phyloP scores from a whole-genome alignment of 306 rosid species.

The Parietaria judaica region DNA sequence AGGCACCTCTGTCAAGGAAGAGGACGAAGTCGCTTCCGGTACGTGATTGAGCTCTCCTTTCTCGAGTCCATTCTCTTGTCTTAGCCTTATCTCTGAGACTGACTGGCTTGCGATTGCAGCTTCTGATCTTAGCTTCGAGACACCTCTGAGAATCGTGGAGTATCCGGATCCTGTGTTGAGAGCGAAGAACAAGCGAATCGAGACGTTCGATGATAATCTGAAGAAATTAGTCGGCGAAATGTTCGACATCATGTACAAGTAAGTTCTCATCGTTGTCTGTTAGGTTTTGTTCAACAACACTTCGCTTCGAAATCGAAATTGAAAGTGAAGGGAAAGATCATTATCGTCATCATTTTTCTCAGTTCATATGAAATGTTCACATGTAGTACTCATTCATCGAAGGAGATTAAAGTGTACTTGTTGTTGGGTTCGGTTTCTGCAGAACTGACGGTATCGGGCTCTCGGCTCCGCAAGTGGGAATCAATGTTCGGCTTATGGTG shows the following conservation, averaged over 20 bases:
- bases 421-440: slow-evolving; percentile 44
- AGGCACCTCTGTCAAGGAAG: slow-evolving; percentile 31
- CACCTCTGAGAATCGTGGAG: slow-evolving; percentile 57
- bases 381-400: too few species aligned
- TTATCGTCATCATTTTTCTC: too few species aligned
- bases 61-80: neutral
- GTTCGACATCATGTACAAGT: slow-evolving; percentile 93
- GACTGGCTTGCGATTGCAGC: slow-evolving; percentile 25
- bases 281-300: too few species aligned
- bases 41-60: slow-evolving; percentile 5
- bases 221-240: slow-evolving; percentile 69
- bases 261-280: slow-evolving; percentile 18
- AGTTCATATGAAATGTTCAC: too few species aligned
- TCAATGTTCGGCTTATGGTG: slow-evolving; percentile 88
- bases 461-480: slow-evolving; percentile 92
- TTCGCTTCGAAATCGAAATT: too few species aligned
- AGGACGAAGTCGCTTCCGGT: slow-evolving; percentile 61
- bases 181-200: slow-evolving; percentile 63
- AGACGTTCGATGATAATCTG: slow-evolving; percentile 54
- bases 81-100: neutral
- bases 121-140: slow-evolving; percentile 55
- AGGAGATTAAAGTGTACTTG: slow-evolving; percentile 37
- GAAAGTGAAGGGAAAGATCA: too few species aligned
- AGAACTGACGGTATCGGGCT: slow-evolving; percentile 98
- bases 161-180: slow-evolving; percentile 76